Conservation (phyloP, 352 stramenopile genomes). For the Phytophthora sojae region DNA sequence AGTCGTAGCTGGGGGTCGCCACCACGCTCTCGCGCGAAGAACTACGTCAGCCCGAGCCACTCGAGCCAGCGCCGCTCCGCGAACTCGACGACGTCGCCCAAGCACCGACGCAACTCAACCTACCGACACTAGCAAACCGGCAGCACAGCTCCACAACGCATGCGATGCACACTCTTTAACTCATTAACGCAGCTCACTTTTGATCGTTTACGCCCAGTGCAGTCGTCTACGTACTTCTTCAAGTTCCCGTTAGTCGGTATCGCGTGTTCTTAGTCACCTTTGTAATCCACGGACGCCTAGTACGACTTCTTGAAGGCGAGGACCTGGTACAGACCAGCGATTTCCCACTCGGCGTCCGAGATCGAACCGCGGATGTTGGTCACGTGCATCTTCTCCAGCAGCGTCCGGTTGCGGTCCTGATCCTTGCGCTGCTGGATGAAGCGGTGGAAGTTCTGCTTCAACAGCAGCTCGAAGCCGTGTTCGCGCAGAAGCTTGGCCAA, state of each 20-base stretch:
- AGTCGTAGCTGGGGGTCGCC: neutral
- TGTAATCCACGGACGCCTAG: slow-evolving; percentile 26
- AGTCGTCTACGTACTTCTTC: neutral
- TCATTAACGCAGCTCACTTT: slow-evolving; percentile 2
- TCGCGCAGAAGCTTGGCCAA: slow-evolving; percentile 68
- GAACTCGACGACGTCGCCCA: neutral
- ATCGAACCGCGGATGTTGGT: slow-evolving; percentile 86
- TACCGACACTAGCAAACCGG: neutral
- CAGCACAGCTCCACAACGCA: neutral
- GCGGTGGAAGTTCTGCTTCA: slow-evolving; percentile 89
- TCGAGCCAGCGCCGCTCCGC: neutral
- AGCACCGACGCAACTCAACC: neutral
- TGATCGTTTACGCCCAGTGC: slow-evolving; percentile 3
- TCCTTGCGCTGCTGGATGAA: slow-evolving; percentile 84
- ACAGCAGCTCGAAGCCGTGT: slow-evolving; percentile 81
- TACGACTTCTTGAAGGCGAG: slow-evolving; percentile 89
- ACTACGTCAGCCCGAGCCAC: neutral
- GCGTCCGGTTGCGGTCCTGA: slow-evolving; percentile 64
- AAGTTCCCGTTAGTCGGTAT: neutral
- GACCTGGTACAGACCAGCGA: slow-evolving; percentile 87
- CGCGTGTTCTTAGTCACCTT: neutral
- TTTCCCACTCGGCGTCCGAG: slow-evolving; percentile 89
- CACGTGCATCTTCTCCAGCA: slow-evolving; percentile 90
- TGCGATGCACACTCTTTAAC: neutral
- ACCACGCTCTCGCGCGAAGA: neutral